phyloP scores from a whole-genome alignment of 148 eudicot species.

The Euryodendron excelsum region DNA sequence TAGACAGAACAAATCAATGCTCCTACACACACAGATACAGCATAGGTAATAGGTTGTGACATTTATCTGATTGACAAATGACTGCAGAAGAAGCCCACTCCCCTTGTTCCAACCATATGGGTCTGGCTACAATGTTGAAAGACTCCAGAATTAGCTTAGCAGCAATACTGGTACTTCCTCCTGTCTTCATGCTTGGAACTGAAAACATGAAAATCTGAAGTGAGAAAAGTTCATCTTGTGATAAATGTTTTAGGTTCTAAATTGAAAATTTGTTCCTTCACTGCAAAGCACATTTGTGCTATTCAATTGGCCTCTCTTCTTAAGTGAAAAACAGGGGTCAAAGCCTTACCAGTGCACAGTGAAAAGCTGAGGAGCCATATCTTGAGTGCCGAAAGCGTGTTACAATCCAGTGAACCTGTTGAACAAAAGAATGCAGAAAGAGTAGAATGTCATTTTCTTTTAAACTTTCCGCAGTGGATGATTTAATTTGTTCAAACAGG shows the following conservation, averaged over 20 bases:
- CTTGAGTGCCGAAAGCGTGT: constrained; percentile 39
- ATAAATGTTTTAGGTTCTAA: not conserved
- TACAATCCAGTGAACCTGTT: constrained; percentile 70
- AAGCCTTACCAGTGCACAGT: not conserved
- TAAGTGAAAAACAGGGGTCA: not conserved
- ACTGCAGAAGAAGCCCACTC: too few relatives aligned
- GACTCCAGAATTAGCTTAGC: too few relatives aligned
- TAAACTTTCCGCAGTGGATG: not conserved
- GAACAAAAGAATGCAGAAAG: not conserved
- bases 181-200: too few relatives aligned
- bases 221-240: too few relatives aligned
- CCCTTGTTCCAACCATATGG: too few relatives aligned
- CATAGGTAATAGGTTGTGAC: too few relatives aligned
- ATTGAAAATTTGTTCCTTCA: not conserved
- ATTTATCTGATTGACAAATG: too few relatives aligned
- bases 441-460: not conserved
- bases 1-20: too few relatives aligned
- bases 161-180: too few relatives aligned
- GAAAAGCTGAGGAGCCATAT: constrained; percentile 4
- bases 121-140: too few relatives aligned
- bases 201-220: too few relatives aligned
- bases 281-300: not conserved
- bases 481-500: not conserved
- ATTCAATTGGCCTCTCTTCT: not conserved
- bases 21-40: too few relatives aligned